Evolutionary conservation across 129 eudicot genomes (phyloP), one percentile per base, ranked within the genome.

Genomic region (Chrysanthemum lavandulifolium): DNA sequence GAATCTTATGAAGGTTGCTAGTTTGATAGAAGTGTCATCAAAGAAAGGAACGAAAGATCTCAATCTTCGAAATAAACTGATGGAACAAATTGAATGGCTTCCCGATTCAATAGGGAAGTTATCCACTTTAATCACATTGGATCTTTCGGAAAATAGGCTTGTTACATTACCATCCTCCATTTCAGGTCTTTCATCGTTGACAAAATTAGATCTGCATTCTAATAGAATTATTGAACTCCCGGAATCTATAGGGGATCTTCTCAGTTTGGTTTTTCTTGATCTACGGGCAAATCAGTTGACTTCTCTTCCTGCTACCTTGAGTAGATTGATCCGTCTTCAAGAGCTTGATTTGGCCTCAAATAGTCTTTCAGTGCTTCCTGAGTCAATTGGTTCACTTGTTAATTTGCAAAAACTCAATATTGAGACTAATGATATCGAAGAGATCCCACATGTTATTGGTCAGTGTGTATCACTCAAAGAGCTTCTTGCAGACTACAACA

Each of bases 61-160:
- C 16, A 82, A 82, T 79, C 90, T 93, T 36, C 73, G 71, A 65
- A 79, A 65, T 31, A 94, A 81, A 73, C 70, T 94, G 76, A 80
- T 80, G 73, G 98, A 94, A 25, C 91, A 90, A 77, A 79, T 94
- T 19, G 97, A 94, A 51, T 94, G 98, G 97, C 90, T 94, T 56
- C 98, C 98, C 3, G 96, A 90, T 82, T 87, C 98, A 6, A 80
- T 94, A 33, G 93, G 97, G 71, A 94, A 94, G 83, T 79, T 94
- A 67, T 79, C 89, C 14, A 75, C 79, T 72, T 82, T 94, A 76
- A 80, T 84, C 72, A 78, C 84, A n/a, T 75, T 94, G 64, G 88
- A 94, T 83, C 81, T 94, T 50, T 90, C 97, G 9, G 96, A 90
- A 62, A 94, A 94, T 65, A 80, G 81, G 54, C 86, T 94, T 72